A percentile compares a stretch with the other conserved stretches of the same genome.
Evolutionary conservation across 495 filamentous ascomycete genomes (phyloP).

Genomic region (Polyplosphaeria fusca): DNA sequence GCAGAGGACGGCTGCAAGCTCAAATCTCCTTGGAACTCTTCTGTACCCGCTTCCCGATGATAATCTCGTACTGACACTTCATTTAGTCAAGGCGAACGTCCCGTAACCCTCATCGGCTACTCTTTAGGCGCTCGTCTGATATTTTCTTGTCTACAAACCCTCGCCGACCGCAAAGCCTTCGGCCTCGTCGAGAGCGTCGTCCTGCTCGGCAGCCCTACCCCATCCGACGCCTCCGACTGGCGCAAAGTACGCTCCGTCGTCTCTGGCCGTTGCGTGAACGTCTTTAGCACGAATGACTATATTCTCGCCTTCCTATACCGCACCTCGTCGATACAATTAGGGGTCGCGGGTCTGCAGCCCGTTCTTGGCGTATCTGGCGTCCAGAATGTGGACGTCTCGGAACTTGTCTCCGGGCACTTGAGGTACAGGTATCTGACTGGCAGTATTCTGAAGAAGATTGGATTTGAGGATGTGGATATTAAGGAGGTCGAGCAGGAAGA

Average conservation of each 20-base stretch:
- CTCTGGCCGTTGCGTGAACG: slow-evolving; percentile 69
- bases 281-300: slow-evolving; percentile 73
- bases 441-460: slow-evolving; percentile 63
- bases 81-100: slow-evolving; percentile 84
- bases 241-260: slow-evolving; percentile 67
- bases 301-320: slow-evolving; percentile 76
- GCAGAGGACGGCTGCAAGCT: too few species aligned
- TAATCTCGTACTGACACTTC: too few species aligned
- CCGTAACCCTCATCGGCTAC: slow-evolving; percentile 85
- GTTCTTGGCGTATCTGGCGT: slow-evolving; percentile 64
- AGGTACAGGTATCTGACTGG: slow-evolving; percentile 68
- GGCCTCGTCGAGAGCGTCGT: slow-evolving; percentile 83
- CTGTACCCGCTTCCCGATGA: too few species aligned
- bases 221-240: slow-evolving; percentile 64
- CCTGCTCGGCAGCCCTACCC: slow-evolving; percentile 77
- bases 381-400: slow-evolving; percentile 73
- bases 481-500: slow-evolving; percentile 59
- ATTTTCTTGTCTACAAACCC: slow-evolving; percentile 70
- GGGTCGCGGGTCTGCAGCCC: slow-evolving; percentile 69
- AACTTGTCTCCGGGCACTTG: slow-evolving; percentile 68
- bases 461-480: slow-evolving; percentile 61
- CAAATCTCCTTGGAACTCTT: too few species aligned
- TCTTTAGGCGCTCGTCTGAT: slow-evolving; percentile 88
- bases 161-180: slow-evolving; percentile 76
- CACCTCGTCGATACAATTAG: slow-evolving; percentile 69